Base-by-base conservation (phyloP, 257 asterid species). In the Solanum lignicaule region DNA sequence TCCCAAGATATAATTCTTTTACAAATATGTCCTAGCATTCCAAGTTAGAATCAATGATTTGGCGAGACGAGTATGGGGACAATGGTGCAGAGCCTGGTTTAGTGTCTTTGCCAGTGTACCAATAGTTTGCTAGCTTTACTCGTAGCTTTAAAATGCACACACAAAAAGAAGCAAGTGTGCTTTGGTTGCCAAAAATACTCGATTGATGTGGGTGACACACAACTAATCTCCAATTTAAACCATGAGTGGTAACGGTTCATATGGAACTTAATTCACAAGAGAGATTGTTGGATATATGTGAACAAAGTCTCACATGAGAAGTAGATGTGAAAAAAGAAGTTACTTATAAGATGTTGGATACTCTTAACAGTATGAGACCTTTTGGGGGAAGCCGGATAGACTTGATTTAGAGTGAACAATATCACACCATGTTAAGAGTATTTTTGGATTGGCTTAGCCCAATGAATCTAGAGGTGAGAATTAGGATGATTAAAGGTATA, bases 321-420 rank as follows among this genome's bases (percentile, higher is more conserved):
- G 39, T 14, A 69, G n/a, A 69, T 2, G 20, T 29, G 76, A 71
- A 31, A 14, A 29, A 16, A 69, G 12, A 29, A 71, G 76, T 5
- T 31, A 7, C 39, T 31, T 16, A 0, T 1, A 71, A 71, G 76
- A 20, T 71, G 78, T 71, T 31, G 39, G 13, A 31, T 31, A 32
- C 78, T 5, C 12, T 31, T 31, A 69, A 69, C 0, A 6, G 12
- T 69, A 0, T 31, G 39, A 29, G 75, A 0, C n/a, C 23, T 69
- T 69, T 27, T 29, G 76, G 23, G 0, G 0, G 0, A 69, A 29
- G 9, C 3, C 32, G 32, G 2, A 14, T 0, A 0, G 18, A 27
- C 38, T 69, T 31, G n/a, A 20, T 7, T 7, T 2, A 15, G 0
- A 15, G 12, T 14, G 13, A 13, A 68, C 0, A 68, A 6, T 29